Evolutionary conservation across 495 filamentous ascomycete genomes (phyloP).

Genomic region (Pyronema omphalodes): DNA sequence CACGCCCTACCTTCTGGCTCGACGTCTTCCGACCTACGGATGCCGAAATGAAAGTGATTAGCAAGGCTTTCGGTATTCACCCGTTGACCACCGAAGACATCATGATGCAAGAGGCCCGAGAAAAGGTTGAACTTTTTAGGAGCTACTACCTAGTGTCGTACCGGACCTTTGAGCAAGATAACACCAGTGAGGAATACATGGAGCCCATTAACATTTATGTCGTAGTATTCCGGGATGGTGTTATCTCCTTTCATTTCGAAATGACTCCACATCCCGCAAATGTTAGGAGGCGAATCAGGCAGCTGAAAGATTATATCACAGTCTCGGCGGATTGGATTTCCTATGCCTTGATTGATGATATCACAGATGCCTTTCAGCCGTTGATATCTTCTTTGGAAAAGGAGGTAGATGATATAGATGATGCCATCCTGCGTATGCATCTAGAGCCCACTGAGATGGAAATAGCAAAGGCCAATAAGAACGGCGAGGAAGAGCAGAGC

Average conservation of each 20-base stretch:
- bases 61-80: conserved; percentile 81
- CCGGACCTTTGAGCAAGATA: conserved; percentile 74
- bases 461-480: conserved; percentile 29
- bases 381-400: conserved; percentile 68
- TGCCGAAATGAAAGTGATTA: conserved; percentile 73
- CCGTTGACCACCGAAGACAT: conserved; percentile 92
- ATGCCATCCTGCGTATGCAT: conserved; percentile 54
- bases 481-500: conserved; percentile 19
- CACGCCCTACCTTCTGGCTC: conserved; percentile 43
- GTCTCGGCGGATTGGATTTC: conserved; percentile 96
- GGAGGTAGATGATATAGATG: conserved; percentile 85
- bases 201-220: conserved; percentile 93
- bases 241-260: conserved; percentile 48
- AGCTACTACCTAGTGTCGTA: conserved; percentile 97
- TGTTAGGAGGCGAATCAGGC: conserved; percentile 79
- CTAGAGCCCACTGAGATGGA: conserved; percentile 10
- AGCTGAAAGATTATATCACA: conserved; percentile 80
- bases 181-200: conserved; percentile 54
- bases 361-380: conserved; percentile 87
- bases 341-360: conserved; percentile 96
- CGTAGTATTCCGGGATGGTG: conserved; percentile 88
- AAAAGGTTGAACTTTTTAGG: conserved; percentile 95
- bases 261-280: conserved; percentile 67
- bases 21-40: conserved; percentile 81
- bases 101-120: conserved; percentile 75